Base-by-base conservation (phyloP, 1,284 basidiomycete species). In the Fomes fomentarius region DNA sequence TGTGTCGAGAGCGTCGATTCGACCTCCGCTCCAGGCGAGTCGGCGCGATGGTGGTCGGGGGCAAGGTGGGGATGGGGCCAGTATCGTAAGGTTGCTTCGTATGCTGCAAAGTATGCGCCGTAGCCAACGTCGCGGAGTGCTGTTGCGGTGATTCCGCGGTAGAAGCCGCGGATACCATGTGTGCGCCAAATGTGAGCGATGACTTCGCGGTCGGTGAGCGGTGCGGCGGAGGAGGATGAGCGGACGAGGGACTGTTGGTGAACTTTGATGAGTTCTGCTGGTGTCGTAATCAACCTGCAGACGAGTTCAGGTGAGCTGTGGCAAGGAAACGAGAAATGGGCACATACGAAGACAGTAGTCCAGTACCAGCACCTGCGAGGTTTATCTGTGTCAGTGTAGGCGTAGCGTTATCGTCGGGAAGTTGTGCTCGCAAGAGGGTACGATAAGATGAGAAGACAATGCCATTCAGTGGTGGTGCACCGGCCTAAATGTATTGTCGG, bases 211-310 rank as follows among this genome's bases (percentile, higher is more conserved):
- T 69, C 26, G 68, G 51, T 45, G n/a, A 44, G 22, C 37, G 49
- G 14, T 21, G 34, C 22, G 2, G 44, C 28, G 11, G 47, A 31
- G 34, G 45, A 37, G 2, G 53, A 12, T 12, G 54, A 51, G 22
- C 47, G 60, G 41, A 60, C 52, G 43, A 63, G 53, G 21, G 61
- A 63, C 48, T 91, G 88, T 61, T 95, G 92, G 11, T 88, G 84
- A 64, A 94, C 92, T 78, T 95, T 96, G 73, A 95, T 78, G 0
- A 94, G 78, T 64, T 96, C 93, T 12, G 85, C 89, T 0, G 93
- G 93, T 2, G 89, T 87, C 1, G 91, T 90, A 40, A 95, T 73
- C 9, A 91, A 63, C 7, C 91, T 93, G 65, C 0, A 40, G 40
- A 17, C 30, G 39, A 25, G 31, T 6, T 21, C 42, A 39, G 22